These are phyloP conservation scores for Termitomyces sp. DNA, from an alignment of 768 basidiomycete species.

Conservation along the genomic window DNA sequence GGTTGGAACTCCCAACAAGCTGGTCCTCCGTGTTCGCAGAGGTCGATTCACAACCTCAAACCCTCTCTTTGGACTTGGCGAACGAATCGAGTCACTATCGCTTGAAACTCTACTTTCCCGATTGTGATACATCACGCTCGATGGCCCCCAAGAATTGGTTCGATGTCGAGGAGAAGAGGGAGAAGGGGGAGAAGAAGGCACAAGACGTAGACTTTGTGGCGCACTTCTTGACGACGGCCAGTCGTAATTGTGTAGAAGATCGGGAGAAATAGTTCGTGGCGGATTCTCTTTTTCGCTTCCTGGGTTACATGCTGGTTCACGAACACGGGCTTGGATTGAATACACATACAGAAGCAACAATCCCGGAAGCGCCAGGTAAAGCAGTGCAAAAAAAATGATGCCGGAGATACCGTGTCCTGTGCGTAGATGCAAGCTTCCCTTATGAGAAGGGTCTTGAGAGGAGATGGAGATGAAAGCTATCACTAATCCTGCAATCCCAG, in stretches of 20 bases:
- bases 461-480: constrained; percentile 58
- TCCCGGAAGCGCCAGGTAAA: constrained; percentile 52
- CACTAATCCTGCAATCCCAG: constrained; percentile 60
- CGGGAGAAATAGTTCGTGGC: constrained; percentile 18
- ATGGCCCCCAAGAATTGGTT: constrained; percentile 48
- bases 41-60: constrained; percentile 55
- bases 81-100: constrained; percentile 40
- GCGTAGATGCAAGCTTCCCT: constrained; percentile 31
- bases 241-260: constrained; percentile 25
- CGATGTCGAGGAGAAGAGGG: constrained; percentile 38
- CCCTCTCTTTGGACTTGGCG: constrained; percentile 31
- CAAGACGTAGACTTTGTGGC: constrained; percentile 31
- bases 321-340: constrained; percentile 2
- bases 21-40: constrained; percentile 26
- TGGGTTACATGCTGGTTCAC: constrained; percentile 4
- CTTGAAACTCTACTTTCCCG: constrained; percentile 40
- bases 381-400: constrained; percentile 54
- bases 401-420: constrained; percentile 66
- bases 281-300: constrained; percentile 11
- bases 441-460: constrained; percentile 18
- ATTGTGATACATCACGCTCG: constrained; percentile 33
- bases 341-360: constrained; percentile 26
- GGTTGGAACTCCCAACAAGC: constrained; percentile 21
- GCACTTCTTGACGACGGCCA: constrained; percentile 25
- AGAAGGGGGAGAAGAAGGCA: constrained; percentile 35